Conservation (phyloP, 2,329 filamentous ascomycete genomes). For the Ophiocordyceps unilateralis region DNA sequence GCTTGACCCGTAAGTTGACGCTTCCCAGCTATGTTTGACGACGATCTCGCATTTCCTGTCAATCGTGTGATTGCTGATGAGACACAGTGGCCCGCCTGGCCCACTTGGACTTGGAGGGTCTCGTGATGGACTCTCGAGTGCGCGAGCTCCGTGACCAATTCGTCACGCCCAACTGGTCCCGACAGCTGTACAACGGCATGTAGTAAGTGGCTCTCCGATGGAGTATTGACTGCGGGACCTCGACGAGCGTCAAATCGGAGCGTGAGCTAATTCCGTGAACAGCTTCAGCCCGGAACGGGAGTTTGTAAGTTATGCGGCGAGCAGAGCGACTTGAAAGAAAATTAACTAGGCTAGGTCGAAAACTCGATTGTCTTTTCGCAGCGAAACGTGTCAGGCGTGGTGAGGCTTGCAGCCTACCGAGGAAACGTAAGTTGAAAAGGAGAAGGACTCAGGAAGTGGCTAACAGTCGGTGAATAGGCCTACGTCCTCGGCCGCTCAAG, state of each 20-base stretch:
- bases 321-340: not conserved
- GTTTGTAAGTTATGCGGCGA: slow-evolving; percentile 8
- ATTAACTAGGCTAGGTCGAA: slow-evolving; percentile 21
- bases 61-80: not conserved
- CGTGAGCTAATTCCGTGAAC: slow-evolving; percentile 23
- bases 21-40: not conserved
- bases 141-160: slow-evolving; percentile 35
- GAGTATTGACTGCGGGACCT: slow-evolving; percentile 28
- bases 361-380: slow-evolving; percentile 43
- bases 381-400: slow-evolving; percentile 5
- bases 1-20: not conserved
- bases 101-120: slow-evolving; percentile 34
- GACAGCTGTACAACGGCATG: slow-evolving; percentile 31
- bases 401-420: slow-evolving; percentile 21
- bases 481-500: slow-evolving; percentile 28
- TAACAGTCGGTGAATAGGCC: slow-evolving; percentile 5
- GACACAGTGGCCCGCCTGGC: slow-evolving; percentile 8
- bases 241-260: too few species aligned
- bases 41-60: slow-evolving; percentile 7
- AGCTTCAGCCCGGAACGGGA: slow-evolving; percentile 25
- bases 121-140: slow-evolving; percentile 37
- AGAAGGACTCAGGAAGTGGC: not conserved
- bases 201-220: slow-evolving; percentile 20
- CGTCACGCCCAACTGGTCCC: slow-evolving; percentile 26
- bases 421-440: slow-evolving; percentile 16